A percentile compares a stretch with the other conserved stretches of the same genome.
These are phyloP conservation scores for Pythium scleroteichum DNA, from an alignment of 352 stramenopile species.

Conservation along the genomic window DNA sequence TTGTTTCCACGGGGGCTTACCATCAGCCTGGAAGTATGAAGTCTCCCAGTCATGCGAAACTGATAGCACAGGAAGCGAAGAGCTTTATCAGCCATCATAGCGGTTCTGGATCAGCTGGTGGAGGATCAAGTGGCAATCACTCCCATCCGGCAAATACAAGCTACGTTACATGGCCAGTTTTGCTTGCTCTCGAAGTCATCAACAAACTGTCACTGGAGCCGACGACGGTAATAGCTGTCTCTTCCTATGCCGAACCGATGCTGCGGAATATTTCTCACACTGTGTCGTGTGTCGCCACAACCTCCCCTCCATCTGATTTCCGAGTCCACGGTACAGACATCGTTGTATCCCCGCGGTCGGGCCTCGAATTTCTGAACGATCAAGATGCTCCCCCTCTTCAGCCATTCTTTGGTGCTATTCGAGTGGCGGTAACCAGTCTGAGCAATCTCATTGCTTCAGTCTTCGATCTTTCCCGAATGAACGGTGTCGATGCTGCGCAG, in stretches of 20 bases:
- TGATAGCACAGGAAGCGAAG: slow-evolving; percentile 58
- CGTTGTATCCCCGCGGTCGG: slow-evolving; percentile 48
- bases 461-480: slow-evolving; percentile 68
- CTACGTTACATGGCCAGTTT: slow-evolving; percentile 84
- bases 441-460: slow-evolving; percentile 75
- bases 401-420: slow-evolving; percentile 80
- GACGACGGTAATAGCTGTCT: slow-evolving; percentile 69
- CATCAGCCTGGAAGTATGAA: slow-evolving; percentile 52
- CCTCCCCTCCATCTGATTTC: slow-evolving; percentile 76
- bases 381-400: slow-evolving; percentile 76
- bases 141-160: slow-evolving; percentile 38
- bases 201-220: slow-evolving; percentile 71
- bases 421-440: slow-evolving; percentile 69
- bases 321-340: slow-evolving; percentile 41
- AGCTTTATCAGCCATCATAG: slow-evolving; percentile 54
- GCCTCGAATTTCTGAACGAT: slow-evolving; percentile 81
- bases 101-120: slow-evolving; percentile 29
- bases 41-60: slow-evolving; percentile 51
- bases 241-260: slow-evolving; percentile 56
- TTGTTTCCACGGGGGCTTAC: slow-evolving; percentile 78
- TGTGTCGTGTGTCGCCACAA: slow-evolving; percentile 77
- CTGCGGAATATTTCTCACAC: slow-evolving; percentile 61
- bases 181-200: slow-evolving; percentile 81
- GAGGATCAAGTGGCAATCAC: slow-evolving; percentile 18
- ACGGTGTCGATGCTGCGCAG: slow-evolving; percentile 37